Conservation (phyloP, 1,284 basidiomycete species). For the Trametes sp. region DNA sequence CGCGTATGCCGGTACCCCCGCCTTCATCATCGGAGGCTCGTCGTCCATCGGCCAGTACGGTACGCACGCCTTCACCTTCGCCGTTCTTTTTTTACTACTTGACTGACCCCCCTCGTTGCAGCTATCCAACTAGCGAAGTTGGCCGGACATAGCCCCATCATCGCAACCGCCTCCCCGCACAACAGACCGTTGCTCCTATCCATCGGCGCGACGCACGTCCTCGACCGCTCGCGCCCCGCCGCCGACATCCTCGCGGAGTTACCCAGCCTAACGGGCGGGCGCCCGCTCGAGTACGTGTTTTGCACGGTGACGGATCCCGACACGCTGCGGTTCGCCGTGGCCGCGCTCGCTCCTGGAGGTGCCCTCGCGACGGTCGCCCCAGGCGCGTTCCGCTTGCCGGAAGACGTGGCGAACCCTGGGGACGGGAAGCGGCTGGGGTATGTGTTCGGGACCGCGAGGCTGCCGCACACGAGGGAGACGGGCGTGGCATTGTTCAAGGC, state of each 20-base stretch:
- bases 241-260: slow-evolving; percentile 21
- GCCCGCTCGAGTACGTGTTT: slow-evolving; percentile 25
- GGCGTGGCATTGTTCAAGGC: slow-evolving; percentile 7
- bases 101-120: too few species aligned
- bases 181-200: slow-evolving; percentile 40
- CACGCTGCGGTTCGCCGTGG: slow-evolving; percentile 32
- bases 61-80: too few species aligned
- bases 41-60: slow-evolving; percentile 48
- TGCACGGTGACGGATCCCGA: slow-evolving; percentile 38
- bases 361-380: slow-evolving; percentile 35
- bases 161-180: slow-evolving; percentile 29
- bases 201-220: slow-evolving; percentile 43
- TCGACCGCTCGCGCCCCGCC: slow-evolving; percentile 33
- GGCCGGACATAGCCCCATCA: slow-evolving; percentile 39
- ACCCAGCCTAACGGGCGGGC: slow-evolving; percentile 16
- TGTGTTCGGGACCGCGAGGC: neutral
- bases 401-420: slow-evolving; percentile 9
- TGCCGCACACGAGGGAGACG: slow-evolving; percentile 1
- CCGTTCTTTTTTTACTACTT: too few species aligned
- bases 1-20: slow-evolving; percentile 37
- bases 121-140: slow-evolving; percentile 42
- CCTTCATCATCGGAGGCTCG: slow-evolving; percentile 47
- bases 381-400: slow-evolving; percentile 18
- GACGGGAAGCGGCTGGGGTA: slow-evolving; percentile 12
- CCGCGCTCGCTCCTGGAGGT: slow-evolving; percentile 44